These are phyloP conservation scores for Chaetomiaceae sp. DNA, from an alignment of 2,329 filamentous ascomycete species.

Conservation along the genomic window DNA sequence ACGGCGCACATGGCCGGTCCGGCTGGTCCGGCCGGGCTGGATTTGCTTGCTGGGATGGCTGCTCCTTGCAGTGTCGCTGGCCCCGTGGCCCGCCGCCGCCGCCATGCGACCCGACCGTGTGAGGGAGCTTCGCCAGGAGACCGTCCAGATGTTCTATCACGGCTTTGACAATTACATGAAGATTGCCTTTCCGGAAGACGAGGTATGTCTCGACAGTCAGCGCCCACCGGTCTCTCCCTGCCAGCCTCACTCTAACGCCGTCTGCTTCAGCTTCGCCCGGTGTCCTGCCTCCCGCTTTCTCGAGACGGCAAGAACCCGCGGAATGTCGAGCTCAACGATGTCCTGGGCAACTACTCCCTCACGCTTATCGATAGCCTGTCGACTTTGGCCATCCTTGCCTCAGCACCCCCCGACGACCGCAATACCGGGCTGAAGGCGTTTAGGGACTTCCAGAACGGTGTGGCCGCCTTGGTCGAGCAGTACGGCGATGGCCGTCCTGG, in stretches of 20 bases:
- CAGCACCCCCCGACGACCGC: slow-evolving; percentile 54
- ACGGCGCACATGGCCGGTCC: not conserved
- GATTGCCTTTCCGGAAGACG: slow-evolving; percentile 92
- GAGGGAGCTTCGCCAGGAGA: slow-evolving; percentile 52
- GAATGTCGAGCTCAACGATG: slow-evolving; percentile 87
- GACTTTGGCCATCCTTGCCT: slow-evolving; percentile 87
- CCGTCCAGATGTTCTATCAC: slow-evolving; percentile 87
- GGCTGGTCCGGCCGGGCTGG: not conserved
- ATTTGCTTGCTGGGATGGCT: slow-evolving; percentile 22
- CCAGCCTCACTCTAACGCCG: slow-evolving; percentile 9
- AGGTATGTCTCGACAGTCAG: slow-evolving; percentile 43
- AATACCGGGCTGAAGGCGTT: slow-evolving; percentile 58
- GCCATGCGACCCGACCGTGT: slow-evolving; percentile 55
- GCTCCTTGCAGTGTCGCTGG: slow-evolving; percentile 30
- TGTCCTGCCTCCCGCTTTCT: slow-evolving; percentile 78
- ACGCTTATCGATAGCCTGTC: slow-evolving; percentile 94
- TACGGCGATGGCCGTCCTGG: slow-evolving; percentile 81
- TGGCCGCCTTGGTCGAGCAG: slow-evolving; percentile 68
- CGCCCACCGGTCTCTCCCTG: not conserved
- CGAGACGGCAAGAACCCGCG: slow-evolving; percentile 75
- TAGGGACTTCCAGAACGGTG: slow-evolving; percentile 72
- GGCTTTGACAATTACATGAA: slow-evolving; percentile 93
- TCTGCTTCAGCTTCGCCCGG: slow-evolving; percentile 63
- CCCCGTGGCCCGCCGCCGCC: slow-evolving; percentile 37
- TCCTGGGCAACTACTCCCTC: slow-evolving; percentile 92